A percentile compares a stretch with the other conserved stretches of the same genome.
Conservation (phyloP, 805 yeast genomes). For the Yamadazyma philogaea region DNA sequence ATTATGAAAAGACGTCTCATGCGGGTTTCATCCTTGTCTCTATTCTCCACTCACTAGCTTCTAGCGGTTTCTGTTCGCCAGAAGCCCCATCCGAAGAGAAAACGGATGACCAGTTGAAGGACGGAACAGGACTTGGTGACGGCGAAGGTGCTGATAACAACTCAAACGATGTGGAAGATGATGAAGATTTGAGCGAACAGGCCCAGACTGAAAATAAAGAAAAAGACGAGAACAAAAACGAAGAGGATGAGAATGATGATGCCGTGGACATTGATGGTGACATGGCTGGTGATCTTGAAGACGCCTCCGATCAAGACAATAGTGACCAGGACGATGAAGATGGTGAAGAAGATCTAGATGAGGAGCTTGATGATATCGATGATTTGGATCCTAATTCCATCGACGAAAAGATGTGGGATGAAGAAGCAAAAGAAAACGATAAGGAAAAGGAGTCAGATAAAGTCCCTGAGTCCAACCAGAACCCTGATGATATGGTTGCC, state of each 20-base stretch:
- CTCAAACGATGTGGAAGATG: slow-evolving; percentile 84
- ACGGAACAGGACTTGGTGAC: slow-evolving; percentile 91
- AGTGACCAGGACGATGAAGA: slow-evolving; percentile 51
- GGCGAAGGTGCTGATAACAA: slow-evolving; percentile 84
- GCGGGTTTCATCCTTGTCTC: slow-evolving; percentile 60
- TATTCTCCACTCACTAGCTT: slow-evolving; percentile 58
- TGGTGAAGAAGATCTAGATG: slow-evolving; percentile 70
- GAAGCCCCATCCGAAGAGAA: slow-evolving; percentile 68
- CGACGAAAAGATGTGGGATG: slow-evolving; percentile 98
- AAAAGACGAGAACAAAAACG: slow-evolving; percentile 55
- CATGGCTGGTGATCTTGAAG: slow-evolving; percentile 91
- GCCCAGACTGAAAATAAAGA: slow-evolving; percentile 72
- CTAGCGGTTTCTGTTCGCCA: slow-evolving; percentile 91
- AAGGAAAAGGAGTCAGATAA: slow-evolving; percentile 83
- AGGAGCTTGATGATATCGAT: slow-evolving; percentile 83
- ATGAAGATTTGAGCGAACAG: slow-evolving; percentile 80
- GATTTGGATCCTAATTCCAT: slow-evolving; percentile 92
- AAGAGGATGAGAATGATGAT: slow-evolving; percentile 70
- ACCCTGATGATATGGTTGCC: slow-evolving; percentile 48
- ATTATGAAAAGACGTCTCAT: slow-evolving; percentile 55
- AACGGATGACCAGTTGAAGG: slow-evolving; percentile 60
- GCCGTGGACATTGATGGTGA: slow-evolving; percentile 96
- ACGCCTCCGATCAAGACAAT: slow-evolving; percentile 65
- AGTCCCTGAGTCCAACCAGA: slow-evolving; percentile 51
- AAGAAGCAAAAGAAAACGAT: slow-evolving; percentile 69